phyloP scores from a whole-genome alignment of 1,284 basidiomycete genomes.

The Rhodotorula sp. region DNA sequence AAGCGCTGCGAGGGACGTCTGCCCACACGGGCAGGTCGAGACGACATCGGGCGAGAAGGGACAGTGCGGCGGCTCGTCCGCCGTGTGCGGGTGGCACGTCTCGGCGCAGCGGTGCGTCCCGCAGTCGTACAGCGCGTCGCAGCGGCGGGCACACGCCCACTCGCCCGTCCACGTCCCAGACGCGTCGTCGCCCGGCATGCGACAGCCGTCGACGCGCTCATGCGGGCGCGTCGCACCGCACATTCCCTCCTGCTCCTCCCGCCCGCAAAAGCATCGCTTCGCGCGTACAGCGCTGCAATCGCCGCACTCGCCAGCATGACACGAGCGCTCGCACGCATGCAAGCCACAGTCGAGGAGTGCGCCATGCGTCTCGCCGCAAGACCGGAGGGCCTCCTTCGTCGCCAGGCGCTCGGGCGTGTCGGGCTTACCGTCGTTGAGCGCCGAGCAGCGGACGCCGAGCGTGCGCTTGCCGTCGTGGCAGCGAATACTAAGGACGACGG shows the following conservation, averaged over 20 bases:
- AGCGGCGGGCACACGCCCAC: constrained; percentile 66
- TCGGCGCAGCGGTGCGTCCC: constrained; percentile 59
- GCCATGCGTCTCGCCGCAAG: constrained; percentile 25
- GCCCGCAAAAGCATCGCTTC: constrained; percentile 47
- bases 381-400: constrained; percentile 14
- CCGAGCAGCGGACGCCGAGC: constrained; percentile 27
- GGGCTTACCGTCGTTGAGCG: constrained; percentile 11
- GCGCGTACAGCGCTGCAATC: constrained; percentile 36
- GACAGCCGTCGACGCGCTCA: constrained; percentile 35
- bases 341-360: constrained; percentile 39
- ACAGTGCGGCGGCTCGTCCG: constrained; percentile 60
- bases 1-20: constrained; percentile 58
- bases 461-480: constrained; percentile 22
- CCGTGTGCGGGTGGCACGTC: constrained; percentile 67
- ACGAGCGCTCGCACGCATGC: constrained; percentile 39
- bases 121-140: constrained; percentile 67
- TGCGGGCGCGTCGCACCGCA: constrained; percentile 31
- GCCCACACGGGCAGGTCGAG: constrained; percentile 78
- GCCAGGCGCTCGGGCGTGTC: constrained; percentile 3
- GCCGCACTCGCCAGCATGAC: constrained; percentile 44
- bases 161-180: constrained; percentile 64
- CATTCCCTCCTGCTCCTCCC: constrained; percentile 10
- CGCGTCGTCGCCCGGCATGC: constrained; percentile 38
- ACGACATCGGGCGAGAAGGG: constrained; percentile 70
- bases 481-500: constrained; percentile 29